phyloP scores from a whole-genome alignment of 148 eudicot species.

The Rhododendron molle region DNA sequence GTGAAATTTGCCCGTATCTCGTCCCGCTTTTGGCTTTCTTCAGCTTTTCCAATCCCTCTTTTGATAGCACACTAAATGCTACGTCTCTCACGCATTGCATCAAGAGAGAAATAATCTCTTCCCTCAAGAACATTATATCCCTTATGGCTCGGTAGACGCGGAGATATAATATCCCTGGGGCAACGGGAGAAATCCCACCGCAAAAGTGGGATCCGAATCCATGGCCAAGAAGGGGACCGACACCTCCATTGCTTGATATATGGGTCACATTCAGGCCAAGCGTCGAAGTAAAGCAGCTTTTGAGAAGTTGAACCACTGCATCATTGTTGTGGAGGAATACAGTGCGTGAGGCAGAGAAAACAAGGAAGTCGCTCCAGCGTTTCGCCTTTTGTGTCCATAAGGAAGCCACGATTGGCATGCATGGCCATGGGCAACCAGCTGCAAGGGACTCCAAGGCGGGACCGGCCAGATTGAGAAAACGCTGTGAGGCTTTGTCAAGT shows the following conservation, averaged over 20 bases:
- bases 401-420: slow-evolving; percentile 88
- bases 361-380: slow-evolving; percentile 81
- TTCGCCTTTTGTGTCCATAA: slow-evolving; percentile 89
- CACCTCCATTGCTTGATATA: slow-evolving; percentile 52
- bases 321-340: slow-evolving; percentile 78
- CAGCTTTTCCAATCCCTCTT: slow-evolving; percentile 28
- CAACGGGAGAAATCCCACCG: slow-evolving; percentile 81
- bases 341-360: slow-evolving; percentile 83
- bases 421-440: slow-evolving; percentile 95
- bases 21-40: slow-evolving; percentile 34
- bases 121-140: slow-evolving; percentile 73
- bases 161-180: slow-evolving; percentile 77
- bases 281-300: slow-evolving; percentile 65
- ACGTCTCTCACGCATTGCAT: slow-evolving; percentile 68
- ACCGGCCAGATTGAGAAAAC: slow-evolving; percentile 90
- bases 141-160: slow-evolving; percentile 64
- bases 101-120: slow-evolving; percentile 59
- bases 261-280: slow-evolving; percentile 43
- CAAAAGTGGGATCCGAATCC: slow-evolving; percentile 67
- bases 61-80: slow-evolving; percentile 26
- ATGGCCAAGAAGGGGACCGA: slow-evolving; percentile 83
- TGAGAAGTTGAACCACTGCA: slow-evolving; percentile 78
- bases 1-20: slow-evolving; percentile 48
- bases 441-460: slow-evolving; percentile 88
- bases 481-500: slow-evolving; percentile 84